Evolutionary conservation across 2,329 filamentous ascomycete species (phyloP).

Genomic region (Colletotrichum abscissum): DNA sequence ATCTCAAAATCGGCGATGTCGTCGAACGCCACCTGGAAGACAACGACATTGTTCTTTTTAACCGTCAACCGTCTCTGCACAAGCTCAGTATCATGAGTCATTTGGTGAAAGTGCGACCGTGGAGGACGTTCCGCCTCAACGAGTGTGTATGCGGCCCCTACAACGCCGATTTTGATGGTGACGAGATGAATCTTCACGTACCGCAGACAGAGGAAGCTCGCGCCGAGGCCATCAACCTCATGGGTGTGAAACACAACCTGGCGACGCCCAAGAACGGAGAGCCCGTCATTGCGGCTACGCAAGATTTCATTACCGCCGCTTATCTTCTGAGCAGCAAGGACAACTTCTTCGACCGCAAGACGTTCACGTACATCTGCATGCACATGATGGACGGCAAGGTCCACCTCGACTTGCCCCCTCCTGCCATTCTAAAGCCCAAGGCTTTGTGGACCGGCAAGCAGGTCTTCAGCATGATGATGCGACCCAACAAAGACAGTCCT

Average conservation of each 20-base stretch:
- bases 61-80: conserved; percentile 96
- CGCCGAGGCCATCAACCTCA: conserved; percentile 93
- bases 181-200: conserved; percentile 99
- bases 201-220: conserved; percentile 97
- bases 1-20: conserved; percentile 84
- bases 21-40: conserved; percentile 97
- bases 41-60: conserved; percentile 96
- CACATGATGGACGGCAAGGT: conserved; percentile 90
- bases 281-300: conserved; percentile 97
- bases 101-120: conserved; percentile 90
- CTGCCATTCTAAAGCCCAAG: conserved; percentile 86
- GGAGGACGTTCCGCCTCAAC: conserved; percentile 95
- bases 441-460: conserved; percentile 97
- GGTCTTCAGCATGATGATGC: conserved; percentile 90
- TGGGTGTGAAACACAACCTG: conserved; percentile 98
- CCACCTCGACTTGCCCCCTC: conserved; percentile 85
- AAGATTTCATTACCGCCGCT: conserved; percentile 97
- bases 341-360: conserved; percentile 87
- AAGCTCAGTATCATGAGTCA: conserved; percentile 99
- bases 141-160: conserved; percentile 99
- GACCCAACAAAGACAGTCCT: conserved; percentile 84
- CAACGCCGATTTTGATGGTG: conserved; percentile 98
- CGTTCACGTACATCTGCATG: conserved; percentile 89
- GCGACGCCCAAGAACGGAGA: conserved; percentile 97
- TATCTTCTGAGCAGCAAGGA: conserved; percentile 94